Evolutionary conservation across 2,329 filamentous ascomycete genomes (phyloP).

Genomic region (Ophiosphaerella herpotricha): DNA sequence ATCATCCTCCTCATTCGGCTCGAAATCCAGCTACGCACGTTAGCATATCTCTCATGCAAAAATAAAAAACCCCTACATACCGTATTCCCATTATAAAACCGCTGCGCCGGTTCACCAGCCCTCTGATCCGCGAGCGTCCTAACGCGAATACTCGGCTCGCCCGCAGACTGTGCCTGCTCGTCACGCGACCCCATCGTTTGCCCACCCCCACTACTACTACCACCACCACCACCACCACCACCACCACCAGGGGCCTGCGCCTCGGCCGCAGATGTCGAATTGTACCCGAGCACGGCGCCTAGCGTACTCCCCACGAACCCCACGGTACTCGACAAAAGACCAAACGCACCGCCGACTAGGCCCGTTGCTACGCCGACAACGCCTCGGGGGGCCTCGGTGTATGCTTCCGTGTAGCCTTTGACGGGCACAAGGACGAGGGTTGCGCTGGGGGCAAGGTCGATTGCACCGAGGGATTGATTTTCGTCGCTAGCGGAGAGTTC

Average conservation of each 20-base stretch:
- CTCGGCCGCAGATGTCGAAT: conserved; percentile 10
- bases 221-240: too few species aligned
- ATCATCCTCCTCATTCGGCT: conserved; percentile 11
- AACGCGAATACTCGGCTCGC: conserved; percentile 43
- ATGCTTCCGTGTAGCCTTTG: conserved; percentile 63
- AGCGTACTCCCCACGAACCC: conserved; percentile 40
- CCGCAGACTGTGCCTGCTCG: conserved; percentile 16
- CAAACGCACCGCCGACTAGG: conserved; percentile 40
- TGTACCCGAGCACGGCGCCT: conserved; percentile 36
- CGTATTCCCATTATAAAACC: conserved; percentile 92
- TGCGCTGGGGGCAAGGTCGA: conserved; percentile 77
- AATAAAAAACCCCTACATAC: conserved; percentile 54
- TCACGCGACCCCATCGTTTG: conserved; percentile 15
- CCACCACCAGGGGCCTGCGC: conserved; percentile 1
- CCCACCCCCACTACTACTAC: not conserved
- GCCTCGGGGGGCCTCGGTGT: conserved; percentile 47
- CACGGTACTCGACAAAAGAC: conserved; percentile 41
- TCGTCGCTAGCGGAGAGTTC: conserved; percentile 78
- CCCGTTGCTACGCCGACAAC: conserved; percentile 39
- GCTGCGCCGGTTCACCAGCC: conserved; percentile 60
- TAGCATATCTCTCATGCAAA: not conserved
- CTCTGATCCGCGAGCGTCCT: conserved; percentile 53
- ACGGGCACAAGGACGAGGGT: conserved; percentile 82
- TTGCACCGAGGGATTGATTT: conserved; percentile 65
- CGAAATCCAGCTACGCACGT: conserved; percentile 8